Percentiles rank a stretch among this genome's conserved stretches.
These are phyloP conservation scores for Zasmidium cellare DNA, from an alignment of 2,329 filamentous ascomycete species.

Conservation along the genomic window DNA sequence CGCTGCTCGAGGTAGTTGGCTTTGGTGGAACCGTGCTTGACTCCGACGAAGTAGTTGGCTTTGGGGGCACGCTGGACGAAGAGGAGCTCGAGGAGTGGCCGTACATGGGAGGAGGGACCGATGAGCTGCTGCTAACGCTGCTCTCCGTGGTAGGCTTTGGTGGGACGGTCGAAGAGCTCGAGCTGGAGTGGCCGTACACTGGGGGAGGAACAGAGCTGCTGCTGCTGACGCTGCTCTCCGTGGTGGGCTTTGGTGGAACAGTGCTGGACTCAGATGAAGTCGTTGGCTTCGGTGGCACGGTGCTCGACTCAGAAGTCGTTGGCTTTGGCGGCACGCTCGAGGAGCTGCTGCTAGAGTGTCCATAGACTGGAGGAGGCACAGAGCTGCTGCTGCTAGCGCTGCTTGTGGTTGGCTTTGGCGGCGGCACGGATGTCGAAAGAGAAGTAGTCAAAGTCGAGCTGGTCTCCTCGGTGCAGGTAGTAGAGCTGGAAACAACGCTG, in stretches of 20 bases:
- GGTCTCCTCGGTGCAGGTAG: conserved; percentile 4
- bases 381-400: background rate
- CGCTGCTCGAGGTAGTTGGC: background rate
- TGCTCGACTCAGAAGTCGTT: background rate
- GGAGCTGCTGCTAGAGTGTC: background rate
- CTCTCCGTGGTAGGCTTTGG: background rate
- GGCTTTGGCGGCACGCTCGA: background rate
- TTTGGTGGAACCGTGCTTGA: background rate
- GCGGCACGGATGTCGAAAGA: conserved; percentile 1
- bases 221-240: too few species aligned
- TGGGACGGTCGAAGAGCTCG: conserved; percentile 1
- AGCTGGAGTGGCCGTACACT: background rate
- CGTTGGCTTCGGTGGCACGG: background rate
- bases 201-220: conserved; percentile 1
- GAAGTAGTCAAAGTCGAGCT: conserved; percentile 1
- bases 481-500: too few species aligned
- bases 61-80: background rate
- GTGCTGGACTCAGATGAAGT: background rate
- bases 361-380: conserved; percentile 2
- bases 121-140: background rate
- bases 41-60: background rate
- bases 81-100: background rate
- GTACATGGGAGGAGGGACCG: conserved; percentile 3
- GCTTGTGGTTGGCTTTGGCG: background rate
- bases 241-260: background rate